A percentile compares a stretch with the other conserved stretches of the same genome.
Conservation (phyloP, 331 rosid genomes). For the Erythrophleum ivorense region DNA sequence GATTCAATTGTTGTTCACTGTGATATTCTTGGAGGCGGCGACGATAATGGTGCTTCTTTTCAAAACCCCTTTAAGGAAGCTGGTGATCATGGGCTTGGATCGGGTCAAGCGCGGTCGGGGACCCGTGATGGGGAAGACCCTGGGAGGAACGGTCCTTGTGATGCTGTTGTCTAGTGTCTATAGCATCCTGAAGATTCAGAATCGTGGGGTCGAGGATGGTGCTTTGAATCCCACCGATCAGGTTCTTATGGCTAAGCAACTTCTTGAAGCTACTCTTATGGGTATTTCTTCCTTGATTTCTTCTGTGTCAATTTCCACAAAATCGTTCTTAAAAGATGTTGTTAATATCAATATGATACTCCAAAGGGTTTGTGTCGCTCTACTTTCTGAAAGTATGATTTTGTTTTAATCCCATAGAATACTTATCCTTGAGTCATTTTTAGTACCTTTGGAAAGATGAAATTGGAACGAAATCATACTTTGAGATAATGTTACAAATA, state of each 20-base stretch:
- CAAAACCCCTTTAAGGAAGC: slow-evolving; percentile 84
- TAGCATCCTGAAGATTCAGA: slow-evolving; percentile 63
- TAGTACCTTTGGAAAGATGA: neutral
- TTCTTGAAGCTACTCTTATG: slow-evolving; percentile 88
- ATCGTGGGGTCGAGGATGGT: slow-evolving; percentile 64
- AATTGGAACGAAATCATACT: neutral
- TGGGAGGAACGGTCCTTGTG: slow-evolving; percentile 62
- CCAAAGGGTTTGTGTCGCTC: neutral
- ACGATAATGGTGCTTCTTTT: slow-evolving; percentile 60
- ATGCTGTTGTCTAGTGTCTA: slow-evolving; percentile 65
- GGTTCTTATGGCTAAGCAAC: slow-evolving; percentile 84
- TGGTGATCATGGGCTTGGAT: slow-evolving; percentile 75
- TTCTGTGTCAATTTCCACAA: neutral
- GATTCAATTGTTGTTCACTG: slow-evolving; percentile 66
- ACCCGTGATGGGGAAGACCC: slow-evolving; percentile 77
- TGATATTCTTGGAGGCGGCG: slow-evolving; percentile 61
- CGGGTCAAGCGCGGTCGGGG: slow-evolving; percentile 85
- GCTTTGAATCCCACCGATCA: slow-evolving; percentile 81
- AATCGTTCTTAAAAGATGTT: neutral
- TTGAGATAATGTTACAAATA: neutral
- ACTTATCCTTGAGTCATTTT: neutral
- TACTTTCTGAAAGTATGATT: neutral
- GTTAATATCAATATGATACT: neutral
- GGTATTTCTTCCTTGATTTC: slow-evolving; percentile 51
- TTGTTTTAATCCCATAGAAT: neutral